A percentile compares a stretch with the other conserved stretches of the same genome.
Conservation (phyloP, 495 filamentous ascomycete genomes). For the Cryomyces antarcticus region DNA sequence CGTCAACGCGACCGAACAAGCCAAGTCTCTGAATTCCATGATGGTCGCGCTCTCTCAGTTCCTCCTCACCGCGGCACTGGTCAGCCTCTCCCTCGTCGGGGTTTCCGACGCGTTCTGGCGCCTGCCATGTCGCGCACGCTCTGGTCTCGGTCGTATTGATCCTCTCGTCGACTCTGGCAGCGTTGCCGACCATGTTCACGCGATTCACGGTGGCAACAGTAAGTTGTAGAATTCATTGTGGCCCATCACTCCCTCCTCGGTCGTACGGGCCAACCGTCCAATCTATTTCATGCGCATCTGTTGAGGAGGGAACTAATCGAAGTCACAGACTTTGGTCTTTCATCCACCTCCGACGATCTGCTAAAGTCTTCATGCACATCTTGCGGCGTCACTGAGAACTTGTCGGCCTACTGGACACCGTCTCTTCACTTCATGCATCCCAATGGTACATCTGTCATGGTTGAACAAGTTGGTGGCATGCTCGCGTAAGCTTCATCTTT, state of each 20-base stretch:
- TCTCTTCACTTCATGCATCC: slow-evolving; percentile 33
- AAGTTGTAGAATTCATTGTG: slow-evolving; percentile 14
- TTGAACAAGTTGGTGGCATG: slow-evolving; percentile 35
- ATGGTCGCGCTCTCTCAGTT: no score
- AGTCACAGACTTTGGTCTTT: slow-evolving; percentile 26
- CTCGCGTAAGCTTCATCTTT: slow-evolving; percentile 25
- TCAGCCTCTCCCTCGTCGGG: no score
- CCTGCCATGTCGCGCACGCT: slow-evolving; percentile 52
- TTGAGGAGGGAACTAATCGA: no score
- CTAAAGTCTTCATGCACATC: slow-evolving; percentile 31
- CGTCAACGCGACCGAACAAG: no score
- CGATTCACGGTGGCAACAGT: slow-evolving; percentile 33
- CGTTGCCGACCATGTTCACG: slow-evolving; percentile 28
- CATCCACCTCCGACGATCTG: slow-evolving; percentile 22
- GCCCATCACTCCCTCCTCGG: background rate
- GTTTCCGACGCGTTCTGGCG: slow-evolving; percentile 61
- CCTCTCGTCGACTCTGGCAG: slow-evolving; percentile 29
- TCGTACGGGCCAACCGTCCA: no score
- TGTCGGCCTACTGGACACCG: slow-evolving; percentile 44
- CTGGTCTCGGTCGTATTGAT: slow-evolving; percentile 38
- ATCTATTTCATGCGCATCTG: no score
- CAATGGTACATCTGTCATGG: slow-evolving; percentile 34
- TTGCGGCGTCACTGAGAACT: slow-evolving; percentile 36
- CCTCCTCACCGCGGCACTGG: no score
- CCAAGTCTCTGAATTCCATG: no score